These are phyloP conservation scores for Lachancea sp. DNA, from an alignment of 805 yeast genomes.

Conservation along the genomic window DNA sequence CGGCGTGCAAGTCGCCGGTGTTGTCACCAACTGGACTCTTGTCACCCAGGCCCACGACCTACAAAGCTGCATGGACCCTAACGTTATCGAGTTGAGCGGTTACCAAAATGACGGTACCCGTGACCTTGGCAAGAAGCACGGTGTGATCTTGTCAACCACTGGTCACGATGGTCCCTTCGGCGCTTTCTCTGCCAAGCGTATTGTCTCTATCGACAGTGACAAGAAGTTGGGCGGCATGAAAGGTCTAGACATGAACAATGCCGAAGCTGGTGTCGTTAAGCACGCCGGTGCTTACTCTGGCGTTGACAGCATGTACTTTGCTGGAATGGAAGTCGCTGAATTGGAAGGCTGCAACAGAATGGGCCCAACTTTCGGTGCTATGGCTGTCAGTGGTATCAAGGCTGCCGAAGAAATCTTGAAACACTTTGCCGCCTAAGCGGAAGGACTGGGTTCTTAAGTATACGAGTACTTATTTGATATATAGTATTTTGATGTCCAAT, in stretches of 20 bases:
- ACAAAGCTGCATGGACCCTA: constrained; percentile 79
- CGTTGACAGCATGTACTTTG: constrained; percentile 32
- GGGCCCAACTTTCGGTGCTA: constrained; percentile 83
- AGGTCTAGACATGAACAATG: constrained; percentile 71
- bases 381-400: constrained; percentile 72
- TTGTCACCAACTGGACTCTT: constrained; percentile 77
- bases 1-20: constrained; percentile 65
- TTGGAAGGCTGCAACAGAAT: constrained; percentile 72
- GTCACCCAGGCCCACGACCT: constrained; percentile 70
- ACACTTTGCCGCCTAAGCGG: constrained; percentile 32
- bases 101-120: constrained; percentile 30
- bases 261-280: constrained; percentile 71
- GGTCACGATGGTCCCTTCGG: constrained; percentile 86
- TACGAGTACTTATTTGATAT: too few species aligned
- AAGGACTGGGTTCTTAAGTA: too few species aligned
- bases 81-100: constrained; percentile 55
- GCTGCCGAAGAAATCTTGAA: constrained; percentile 53
- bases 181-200: constrained; percentile 70
- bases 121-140: constrained; percentile 33
- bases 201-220: constrained; percentile 43
- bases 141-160: constrained; percentile 61
- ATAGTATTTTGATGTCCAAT: too few species aligned
- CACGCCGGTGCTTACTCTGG: constrained; percentile 43
- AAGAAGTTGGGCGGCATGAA: constrained; percentile 61
- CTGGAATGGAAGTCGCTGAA: constrained; percentile 76